phyloP scores from a whole-genome alignment of 768 basidiomycete genomes.

The Boletus huronensis region DNA sequence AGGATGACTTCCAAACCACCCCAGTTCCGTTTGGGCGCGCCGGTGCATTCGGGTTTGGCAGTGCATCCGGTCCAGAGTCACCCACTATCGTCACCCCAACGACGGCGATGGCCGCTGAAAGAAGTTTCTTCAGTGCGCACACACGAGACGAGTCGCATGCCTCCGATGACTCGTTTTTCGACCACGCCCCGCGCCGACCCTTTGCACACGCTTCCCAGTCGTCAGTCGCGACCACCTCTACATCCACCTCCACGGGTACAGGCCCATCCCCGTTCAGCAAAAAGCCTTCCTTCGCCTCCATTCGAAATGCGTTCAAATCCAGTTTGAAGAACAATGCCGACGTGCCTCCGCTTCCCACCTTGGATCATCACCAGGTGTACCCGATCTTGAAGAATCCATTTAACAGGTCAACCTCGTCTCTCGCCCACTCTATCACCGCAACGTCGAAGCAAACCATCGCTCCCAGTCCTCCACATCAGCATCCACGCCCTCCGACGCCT shows the following conservation, averaged over 20 bases:
- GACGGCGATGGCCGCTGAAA: constrained; percentile 41
- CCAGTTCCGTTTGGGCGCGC: constrained; percentile 68
- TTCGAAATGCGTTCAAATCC: constrained; percentile 83
- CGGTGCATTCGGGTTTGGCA: constrained; percentile 46
- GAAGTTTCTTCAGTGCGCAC: constrained; percentile 60
- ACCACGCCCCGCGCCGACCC: constrained; percentile 53
- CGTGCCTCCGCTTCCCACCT: constrained; percentile 71
- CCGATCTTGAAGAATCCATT: constrained; percentile 78
- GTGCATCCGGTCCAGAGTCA: constrained; percentile 58
- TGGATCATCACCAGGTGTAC: constrained; percentile 61
- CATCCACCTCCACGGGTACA: constrained; percentile 13
- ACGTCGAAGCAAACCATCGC: constrained; percentile 40
- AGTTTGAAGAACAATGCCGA: constrained; percentile 47
- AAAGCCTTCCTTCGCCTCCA: constrained; percentile 82
- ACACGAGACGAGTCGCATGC: constrained; percentile 73
- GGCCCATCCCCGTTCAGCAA: constrained; percentile 57
- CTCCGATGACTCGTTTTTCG: constrained; percentile 72
- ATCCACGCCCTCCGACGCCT: constrained; percentile 60
- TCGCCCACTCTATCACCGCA: constrained; percentile 45
- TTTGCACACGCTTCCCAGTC: constrained; percentile 72
- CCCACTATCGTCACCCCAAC: constrained; percentile 56
- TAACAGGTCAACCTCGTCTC: constrained; percentile 76
- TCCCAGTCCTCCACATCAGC: constrained; percentile 44
- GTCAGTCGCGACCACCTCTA: constrained; percentile 55
- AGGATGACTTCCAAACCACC: constrained; percentile 63